Percentiles rank a stretch among this genome's conserved stretches.
These are phyloP conservation scores for Picea abies DNA, from an alignment of 83 land plant genomes.

Conservation along the genomic window DNA sequence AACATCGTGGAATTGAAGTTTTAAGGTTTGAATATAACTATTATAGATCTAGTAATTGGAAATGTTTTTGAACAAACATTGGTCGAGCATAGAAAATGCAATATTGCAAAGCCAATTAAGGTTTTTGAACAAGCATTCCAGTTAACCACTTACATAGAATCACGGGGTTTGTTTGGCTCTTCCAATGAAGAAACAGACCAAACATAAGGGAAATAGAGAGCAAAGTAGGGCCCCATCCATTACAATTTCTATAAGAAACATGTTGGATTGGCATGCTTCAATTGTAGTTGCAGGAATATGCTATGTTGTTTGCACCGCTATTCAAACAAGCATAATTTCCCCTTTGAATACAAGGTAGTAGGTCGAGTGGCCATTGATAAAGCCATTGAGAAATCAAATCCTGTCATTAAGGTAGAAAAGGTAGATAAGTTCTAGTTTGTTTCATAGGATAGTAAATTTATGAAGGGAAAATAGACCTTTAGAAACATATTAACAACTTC, in stretches of 20 bases:
- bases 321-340: conserved; percentile 51
- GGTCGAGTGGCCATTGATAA: conserved; percentile 47
- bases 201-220: not conserved
- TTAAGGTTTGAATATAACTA: no score
- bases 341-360: conserved; percentile 45
- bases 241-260: conserved; percentile 42
- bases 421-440: conserved; percentile 36
- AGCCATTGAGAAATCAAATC: conserved; percentile 39
- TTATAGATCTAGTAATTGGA: no score
- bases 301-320: conserved; percentile 49
- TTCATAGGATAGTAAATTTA: no score
- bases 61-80: not conserved
- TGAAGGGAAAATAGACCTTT: no score
- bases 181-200: not conserved
- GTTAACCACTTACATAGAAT: not conserved
- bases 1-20: no score
- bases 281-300: conserved; percentile 46
- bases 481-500: no score
- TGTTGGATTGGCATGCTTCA: conserved; percentile 48
- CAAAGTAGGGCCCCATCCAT: conserved; percentile 24
- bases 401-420: conserved; percentile 47
- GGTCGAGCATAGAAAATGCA: not conserved
- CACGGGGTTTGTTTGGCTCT: not conserved
- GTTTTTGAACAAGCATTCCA: not conserved
- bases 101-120: not conserved